Evolutionary conservation across 352 stramenopile genomes (phyloP).

Genomic region (Saprolegnia diclina): DNA sequence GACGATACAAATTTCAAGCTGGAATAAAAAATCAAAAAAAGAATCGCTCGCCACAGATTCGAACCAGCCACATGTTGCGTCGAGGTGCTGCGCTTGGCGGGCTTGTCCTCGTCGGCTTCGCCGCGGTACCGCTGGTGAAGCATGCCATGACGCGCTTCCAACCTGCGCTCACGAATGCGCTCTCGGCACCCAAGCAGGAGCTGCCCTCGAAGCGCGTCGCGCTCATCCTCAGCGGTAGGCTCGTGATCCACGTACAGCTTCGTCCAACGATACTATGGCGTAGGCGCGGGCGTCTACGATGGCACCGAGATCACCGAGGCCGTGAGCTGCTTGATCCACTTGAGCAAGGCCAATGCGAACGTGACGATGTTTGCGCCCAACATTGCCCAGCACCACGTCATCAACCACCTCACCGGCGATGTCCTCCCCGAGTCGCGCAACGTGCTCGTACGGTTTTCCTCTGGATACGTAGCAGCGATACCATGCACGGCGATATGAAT

Average conservation of each 20-base stretch:
- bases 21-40: background rate
- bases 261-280: background rate
- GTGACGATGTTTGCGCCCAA: conserved; percentile 34
- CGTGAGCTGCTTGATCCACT: conserved; percentile 32
- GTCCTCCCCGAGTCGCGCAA: conserved; percentile 30
- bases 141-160: conserved; percentile 20
- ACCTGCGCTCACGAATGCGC: conserved; percentile 10
- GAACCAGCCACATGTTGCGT: background rate
- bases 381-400: conserved; percentile 37
- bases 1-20: background rate
- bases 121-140: background rate
- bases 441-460: conserved; percentile 26
- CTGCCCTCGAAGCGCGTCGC: conserved; percentile 8
- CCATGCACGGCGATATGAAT: background rate
- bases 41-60: background rate
- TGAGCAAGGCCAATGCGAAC: conserved; percentile 29
- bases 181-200: background rate
- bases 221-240: conserved; percentile 13
- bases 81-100: conserved; percentile 4
- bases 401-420: conserved; percentile 39
- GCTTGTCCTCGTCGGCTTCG: conserved; percentile 2
- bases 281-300: conserved; percentile 36
- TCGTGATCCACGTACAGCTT: background rate
- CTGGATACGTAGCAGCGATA: background rate
- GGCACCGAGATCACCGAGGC: conserved; percentile 36